Evolutionary conservation across 441 rosid species (phyloP), one percentile per base, ranked within the genome.

Genomic region (Raphanus hybrid): DNA sequence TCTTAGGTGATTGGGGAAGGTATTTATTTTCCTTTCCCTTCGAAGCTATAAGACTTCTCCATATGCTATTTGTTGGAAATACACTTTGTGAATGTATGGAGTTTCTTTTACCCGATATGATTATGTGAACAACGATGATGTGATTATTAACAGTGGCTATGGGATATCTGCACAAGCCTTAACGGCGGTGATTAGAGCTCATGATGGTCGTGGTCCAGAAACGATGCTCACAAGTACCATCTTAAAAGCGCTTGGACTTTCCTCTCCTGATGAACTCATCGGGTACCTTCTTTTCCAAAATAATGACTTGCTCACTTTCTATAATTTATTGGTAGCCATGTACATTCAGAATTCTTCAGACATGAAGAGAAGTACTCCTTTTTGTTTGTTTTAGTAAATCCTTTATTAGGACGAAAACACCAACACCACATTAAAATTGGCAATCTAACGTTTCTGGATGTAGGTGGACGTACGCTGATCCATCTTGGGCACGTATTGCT

Each of bases 1-100:
- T 87, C 82, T 84, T 96, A 80, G 99, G 99, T 27, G 99, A 96
- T 67, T 88, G 97, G 97, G 99, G 98, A 81, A 96, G 97, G 98
- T 77, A 73, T 15, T 45, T 43, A 41, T 15, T 52, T 60, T 41
- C 14, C 6, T 67, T 41, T 16, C 50, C 23, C 4, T 70, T 23
- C 9, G 48, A 41, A 43, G 59, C 69, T 69, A 20, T 70, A 4
- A 6, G 37, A 68, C 64, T 72, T 59, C 59, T 1, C 69, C 74
- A 61, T 78, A 29, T 15, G 12, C 29, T 54, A 16, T 26, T 4
- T 70, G 27, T 70, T 64, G 75, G 26, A 66, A 23, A 43, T 4
- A 11, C 48, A 26, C 8, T 60, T 41, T 9, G 35, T 3, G 5
- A 11, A 39, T 55, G 34, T 63, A 43, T 54, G 4, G 6, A 74